phyloP scores from a whole-genome alignment of 208 protist species.

The Angomonas deanei region DNA sequence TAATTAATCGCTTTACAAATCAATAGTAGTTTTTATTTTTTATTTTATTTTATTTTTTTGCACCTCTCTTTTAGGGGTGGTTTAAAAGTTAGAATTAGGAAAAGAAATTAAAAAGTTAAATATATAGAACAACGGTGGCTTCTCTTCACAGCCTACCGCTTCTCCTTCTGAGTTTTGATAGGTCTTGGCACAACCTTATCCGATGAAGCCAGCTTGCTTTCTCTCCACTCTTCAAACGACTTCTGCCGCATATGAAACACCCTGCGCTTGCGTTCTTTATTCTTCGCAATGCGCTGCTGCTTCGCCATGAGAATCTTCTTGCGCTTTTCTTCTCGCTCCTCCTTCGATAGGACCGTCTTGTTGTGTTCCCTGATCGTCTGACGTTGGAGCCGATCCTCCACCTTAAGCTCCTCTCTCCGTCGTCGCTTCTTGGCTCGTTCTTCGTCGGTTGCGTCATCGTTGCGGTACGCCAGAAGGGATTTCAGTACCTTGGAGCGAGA shows the following conservation, averaged over 20 bases:
- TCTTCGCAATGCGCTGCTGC: conserved; percentile 85
- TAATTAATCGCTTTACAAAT: too few relatives aligned
- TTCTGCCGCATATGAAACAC: conserved; percentile 61
- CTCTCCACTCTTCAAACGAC: conserved; percentile 79
- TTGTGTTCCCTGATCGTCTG: conserved; percentile 46
- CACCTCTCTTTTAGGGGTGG: neutral
- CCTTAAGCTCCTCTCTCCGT: conserved; percentile 60
- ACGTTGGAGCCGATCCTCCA: conserved; percentile 78
- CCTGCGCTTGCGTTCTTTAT: conserved; percentile 72
- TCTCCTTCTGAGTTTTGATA: too few relatives aligned
- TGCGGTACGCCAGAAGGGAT: conserved; percentile 71
- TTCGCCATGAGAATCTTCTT: conserved; percentile 75
- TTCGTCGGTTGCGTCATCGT: conserved; percentile 64
- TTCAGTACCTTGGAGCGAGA: conserved; percentile 57
- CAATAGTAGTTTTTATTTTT: neutral
- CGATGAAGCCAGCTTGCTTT: conserved; percentile 59
- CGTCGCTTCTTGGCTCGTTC: conserved; percentile 64
- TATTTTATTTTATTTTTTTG: conserved; percentile 2
- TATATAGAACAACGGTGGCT: too few relatives aligned
- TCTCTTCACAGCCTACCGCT: too few relatives aligned
- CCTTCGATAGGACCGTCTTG: conserved; percentile 59
- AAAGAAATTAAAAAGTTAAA: conserved; percentile 15
- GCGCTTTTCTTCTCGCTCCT: conserved; percentile 79
- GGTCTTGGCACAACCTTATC: too few relatives aligned
- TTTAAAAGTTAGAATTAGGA: conserved; percentile 7